phyloP scores from a whole-genome alignment of 192 early-diverging fungal species.

The Backusella luteola region DNA sequence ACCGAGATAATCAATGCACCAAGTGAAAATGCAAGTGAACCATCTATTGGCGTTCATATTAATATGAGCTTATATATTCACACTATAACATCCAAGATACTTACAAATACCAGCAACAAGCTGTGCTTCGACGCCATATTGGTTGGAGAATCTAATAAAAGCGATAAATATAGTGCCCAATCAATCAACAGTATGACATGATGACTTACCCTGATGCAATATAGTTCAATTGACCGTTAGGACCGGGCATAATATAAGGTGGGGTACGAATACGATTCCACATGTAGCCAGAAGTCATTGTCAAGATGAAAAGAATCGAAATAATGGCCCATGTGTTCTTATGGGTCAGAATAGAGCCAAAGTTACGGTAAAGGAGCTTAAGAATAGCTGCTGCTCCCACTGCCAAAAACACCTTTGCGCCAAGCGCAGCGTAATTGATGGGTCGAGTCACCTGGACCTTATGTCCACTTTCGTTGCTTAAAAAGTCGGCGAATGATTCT shows the following conservation, averaged over 20 bases:
- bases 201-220: slow-evolving; percentile 51
- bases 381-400: slow-evolving; percentile 33
- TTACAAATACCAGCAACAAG: slow-evolving; percentile 71
- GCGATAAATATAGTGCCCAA: neutral
- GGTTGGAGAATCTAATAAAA: slow-evolving; percentile 51
- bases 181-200: neutral
- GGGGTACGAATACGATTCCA: slow-evolving; percentile 82
- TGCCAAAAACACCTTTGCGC: slow-evolving; percentile 32
- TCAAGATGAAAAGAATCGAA: slow-evolving; percentile 55
- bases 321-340: slow-evolving; percentile 58
- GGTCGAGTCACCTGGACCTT: slow-evolving; percentile 50
- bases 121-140: slow-evolving; percentile 69
- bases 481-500: slow-evolving; percentile 61
- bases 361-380: slow-evolving; percentile 41
- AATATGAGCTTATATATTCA: neutral
- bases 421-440: slow-evolving; percentile 51
- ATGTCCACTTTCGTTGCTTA: slow-evolving; percentile 40
- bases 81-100: slow-evolving; percentile 3
- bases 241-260: slow-evolving; percentile 54
- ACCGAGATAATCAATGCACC: slow-evolving; percentile 53
- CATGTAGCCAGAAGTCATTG: slow-evolving; percentile 82
- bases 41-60: slow-evolving; percentile 47
- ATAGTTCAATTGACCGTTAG: slow-evolving; percentile 54
- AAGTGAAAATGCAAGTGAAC: slow-evolving; percentile 49
- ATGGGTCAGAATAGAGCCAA: slow-evolving; percentile 46